Percentiles rank a stretch among this genome's conserved stretches.
phyloP scores from a whole-genome alignment of 805 yeast genomes.

The Kuraishia piskuri region DNA sequence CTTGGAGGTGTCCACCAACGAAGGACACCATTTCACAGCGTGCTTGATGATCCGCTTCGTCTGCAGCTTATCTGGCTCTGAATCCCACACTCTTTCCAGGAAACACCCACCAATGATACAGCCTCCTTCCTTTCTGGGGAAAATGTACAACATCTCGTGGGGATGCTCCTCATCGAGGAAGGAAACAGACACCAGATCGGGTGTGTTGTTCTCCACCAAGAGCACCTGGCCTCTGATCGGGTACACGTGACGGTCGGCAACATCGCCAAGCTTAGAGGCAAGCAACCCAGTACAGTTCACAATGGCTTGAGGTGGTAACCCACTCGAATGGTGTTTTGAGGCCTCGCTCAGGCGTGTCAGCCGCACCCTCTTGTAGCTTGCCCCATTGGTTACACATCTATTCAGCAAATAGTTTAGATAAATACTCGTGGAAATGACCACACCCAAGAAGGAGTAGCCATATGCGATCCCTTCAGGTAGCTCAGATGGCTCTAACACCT shows the following conservation, averaged over 20 bases:
- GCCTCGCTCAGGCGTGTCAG: slow-evolving; percentile 42
- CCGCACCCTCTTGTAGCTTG: slow-evolving; percentile 32
- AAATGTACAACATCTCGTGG: slow-evolving; percentile 44
- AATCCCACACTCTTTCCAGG: slow-evolving; percentile 14
- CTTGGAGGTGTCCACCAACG: slow-evolving; percentile 21
- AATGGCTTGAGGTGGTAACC: slow-evolving; percentile 35
- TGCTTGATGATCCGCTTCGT: slow-evolving; percentile 37
- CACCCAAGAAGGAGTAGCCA: slow-evolving; percentile 44
- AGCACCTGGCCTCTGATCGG: slow-evolving; percentile 58
- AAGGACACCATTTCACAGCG: slow-evolving; percentile 33
- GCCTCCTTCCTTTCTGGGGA: slow-evolving; percentile 75
- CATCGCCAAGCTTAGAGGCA: slow-evolving; percentile 36
- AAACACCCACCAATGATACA: slow-evolving; percentile 53
- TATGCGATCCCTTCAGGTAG: slow-evolving; percentile 24
- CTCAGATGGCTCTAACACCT: slow-evolving; percentile 24
- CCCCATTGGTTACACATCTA: slow-evolving; percentile 37
- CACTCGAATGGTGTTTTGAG: slow-evolving; percentile 27
- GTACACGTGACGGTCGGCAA: slow-evolving; percentile 31
- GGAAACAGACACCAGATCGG: slow-evolving; percentile 25
- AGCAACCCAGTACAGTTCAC: slow-evolving; percentile 52
- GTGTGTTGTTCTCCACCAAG: slow-evolving; percentile 36
- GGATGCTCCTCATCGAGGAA: slow-evolving; percentile 18
- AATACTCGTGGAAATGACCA: slow-evolving; percentile 49
- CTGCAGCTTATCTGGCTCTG: slow-evolving; percentile 30
- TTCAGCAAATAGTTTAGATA: slow-evolving; percentile 46